Conservation (phyloP, 2,329 filamentous ascomycete genomes). For the Lachnellula cervina region DNA sequence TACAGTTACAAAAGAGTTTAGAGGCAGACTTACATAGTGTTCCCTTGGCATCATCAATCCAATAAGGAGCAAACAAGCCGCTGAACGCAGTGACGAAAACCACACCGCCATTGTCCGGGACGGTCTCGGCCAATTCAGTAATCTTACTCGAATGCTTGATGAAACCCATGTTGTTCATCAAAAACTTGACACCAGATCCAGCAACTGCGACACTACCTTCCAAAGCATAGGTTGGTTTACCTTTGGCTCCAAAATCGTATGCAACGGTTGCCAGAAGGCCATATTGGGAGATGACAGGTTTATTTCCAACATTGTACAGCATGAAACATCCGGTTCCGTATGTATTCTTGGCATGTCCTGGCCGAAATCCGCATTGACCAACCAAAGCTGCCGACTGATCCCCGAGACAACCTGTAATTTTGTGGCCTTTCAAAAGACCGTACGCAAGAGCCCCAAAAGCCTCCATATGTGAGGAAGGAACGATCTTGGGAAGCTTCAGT, state of each 20-base stretch:
- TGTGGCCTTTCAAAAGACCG: constrained; percentile 60
- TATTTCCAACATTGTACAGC: constrained; percentile 75
- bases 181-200: constrained; percentile 69
- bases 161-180: constrained; percentile 62
- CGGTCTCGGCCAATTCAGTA: constrained; percentile 57
- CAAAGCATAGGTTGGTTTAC: constrained; percentile 67
- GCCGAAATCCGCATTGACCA: constrained; percentile 71
- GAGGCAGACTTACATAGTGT: constrained; percentile 51
- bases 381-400: constrained; percentile 80
- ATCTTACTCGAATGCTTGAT: constrained; percentile 58
- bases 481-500: constrained; percentile 69
- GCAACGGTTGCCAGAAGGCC: constrained; percentile 73
- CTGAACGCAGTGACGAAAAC: constrained; percentile 69
- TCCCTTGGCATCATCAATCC: constrained; percentile 70
- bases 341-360: constrained; percentile 77
- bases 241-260: constrained; percentile 63
- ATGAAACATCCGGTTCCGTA: constrained; percentile 84
- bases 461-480: constrained; percentile 64
- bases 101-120: constrained; percentile 63
- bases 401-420: constrained; percentile 72
- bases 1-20: background rate
- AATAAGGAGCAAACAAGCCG: constrained; percentile 69
- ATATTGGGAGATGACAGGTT: constrained; percentile 73
- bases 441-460: constrained; percentile 61
- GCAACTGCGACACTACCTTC: constrained; percentile 75